Base-by-base conservation (phyloP, 1,139 yeast genomes). In the Yamadazyma sp. region DNA sequence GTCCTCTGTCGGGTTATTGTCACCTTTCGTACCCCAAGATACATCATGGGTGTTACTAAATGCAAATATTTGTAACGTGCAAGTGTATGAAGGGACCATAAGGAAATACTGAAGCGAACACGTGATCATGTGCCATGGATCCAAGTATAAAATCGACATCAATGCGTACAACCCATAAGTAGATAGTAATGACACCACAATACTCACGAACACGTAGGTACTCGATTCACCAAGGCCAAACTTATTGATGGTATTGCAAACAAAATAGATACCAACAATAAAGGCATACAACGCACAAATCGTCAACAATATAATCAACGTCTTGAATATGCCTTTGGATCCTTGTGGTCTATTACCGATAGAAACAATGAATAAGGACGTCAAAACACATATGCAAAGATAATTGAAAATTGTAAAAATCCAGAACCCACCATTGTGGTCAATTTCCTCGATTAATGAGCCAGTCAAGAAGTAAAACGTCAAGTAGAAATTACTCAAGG, bases 301-400 rank as follows among this genome's bases (percentile, higher is more conserved):
- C 0, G 92, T 83, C 43, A 92, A 66, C 29, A 88, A 59, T 1
- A 82, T 70, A 62, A 92, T 86, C 31, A 92, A 75, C 0, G 76
- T 63, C 51, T 86, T 73, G 61, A 88, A 92, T 38, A 90, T 62
- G 33, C 73, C 77, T 42, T 78, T 79, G 13, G 81, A 77, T 0
- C 97, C 96, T 53, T 90, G 97, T 1, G 98, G 98, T 53, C 97
- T 75, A 56, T 92, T 92, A 47, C 97, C 98, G 74, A 90, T 85
- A 2, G 97, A 88, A 29, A 89, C 86, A 49, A 92, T 82, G 54
- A 92, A 87, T 62, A 89, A 80, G 7, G 95, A 80, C 3, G 94
- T 82, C 51, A 92, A 69, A 24, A 84, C 84, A 59, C 95, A 82
- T 41, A 89, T 76, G 51, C 90, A 81, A 46, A 85, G 62, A 57